Percentiles rank a stretch among this genome's conserved stretches.
These are phyloP conservation scores for Chlamydomonas urium DNA, from an alignment of 139 green algal genomes.

Conservation along the genomic window DNA sequence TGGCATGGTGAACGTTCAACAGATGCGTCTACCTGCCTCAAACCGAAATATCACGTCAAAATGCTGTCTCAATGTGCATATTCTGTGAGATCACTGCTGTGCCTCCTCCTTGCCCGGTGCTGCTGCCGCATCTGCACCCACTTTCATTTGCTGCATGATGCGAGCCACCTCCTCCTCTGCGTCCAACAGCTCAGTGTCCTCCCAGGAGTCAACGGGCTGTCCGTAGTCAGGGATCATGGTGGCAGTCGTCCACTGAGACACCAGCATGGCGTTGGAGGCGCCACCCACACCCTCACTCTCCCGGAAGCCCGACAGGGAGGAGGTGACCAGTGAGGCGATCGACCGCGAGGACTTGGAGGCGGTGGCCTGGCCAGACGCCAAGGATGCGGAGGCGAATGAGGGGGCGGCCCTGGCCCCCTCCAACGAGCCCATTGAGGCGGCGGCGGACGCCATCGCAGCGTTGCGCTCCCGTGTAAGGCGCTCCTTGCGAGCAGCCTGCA, in stretches of 20 bases:
- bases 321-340: not conserved
- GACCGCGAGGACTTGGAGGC: too few relatives aligned
- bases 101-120: too few relatives aligned
- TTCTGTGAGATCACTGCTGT: too few relatives aligned
- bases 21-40: too few relatives aligned
- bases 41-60: too few relatives aligned
- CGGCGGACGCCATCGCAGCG: not conserved
- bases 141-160: not conserved
- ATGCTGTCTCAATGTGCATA: too few relatives aligned
- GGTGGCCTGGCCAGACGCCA: too few relatives aligned
- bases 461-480: too few relatives aligned
- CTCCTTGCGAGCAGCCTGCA: not conserved
- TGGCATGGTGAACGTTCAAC: too few relatives aligned
- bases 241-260: not conserved
- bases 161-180: not conserved
- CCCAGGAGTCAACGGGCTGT: not conserved
- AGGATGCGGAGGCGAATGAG: not conserved
- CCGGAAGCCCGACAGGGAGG: not conserved
- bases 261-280: not conserved
- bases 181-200: slow-evolving; percentile 4
- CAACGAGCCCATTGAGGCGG: not conserved
- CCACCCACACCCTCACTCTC: not conserved
- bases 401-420: too few relatives aligned
- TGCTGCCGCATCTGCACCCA: too few relatives aligned
- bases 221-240: not conserved